Conservation (phyloP, 495 filamentous ascomycete species). For the Talaromyces proteolyticus region DNA sequence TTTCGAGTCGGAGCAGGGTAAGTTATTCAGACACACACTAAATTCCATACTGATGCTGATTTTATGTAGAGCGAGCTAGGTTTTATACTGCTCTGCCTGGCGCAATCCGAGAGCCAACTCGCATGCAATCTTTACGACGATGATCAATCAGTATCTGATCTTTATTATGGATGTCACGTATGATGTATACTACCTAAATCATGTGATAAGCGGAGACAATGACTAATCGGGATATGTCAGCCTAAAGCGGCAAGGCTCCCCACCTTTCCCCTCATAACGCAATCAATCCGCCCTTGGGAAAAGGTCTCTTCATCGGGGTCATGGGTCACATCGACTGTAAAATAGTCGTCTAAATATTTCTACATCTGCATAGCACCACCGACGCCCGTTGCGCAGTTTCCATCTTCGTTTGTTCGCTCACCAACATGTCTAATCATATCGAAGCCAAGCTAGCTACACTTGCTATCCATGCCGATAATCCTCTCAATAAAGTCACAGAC, state of each 20-base stretch:
- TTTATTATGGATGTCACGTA: neutral
- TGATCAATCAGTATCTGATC: conserved; percentile 10
- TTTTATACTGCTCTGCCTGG: conserved; percentile 42
- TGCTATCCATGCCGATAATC: conserved; percentile 71
- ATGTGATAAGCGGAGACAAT: neutral
- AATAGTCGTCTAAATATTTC: too few relatives aligned
- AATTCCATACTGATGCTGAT: neutral
- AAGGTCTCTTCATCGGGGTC: conserved; percentile 13
- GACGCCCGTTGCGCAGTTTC: neutral
- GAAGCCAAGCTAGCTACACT: conserved; percentile 43
- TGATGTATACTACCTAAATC: neutral
- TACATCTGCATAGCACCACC: too few relatives aligned
- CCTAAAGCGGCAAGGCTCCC: too few relatives aligned
- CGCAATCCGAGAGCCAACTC: conserved; percentile 38
- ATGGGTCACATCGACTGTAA: too few relatives aligned
- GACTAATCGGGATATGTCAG: neutral
- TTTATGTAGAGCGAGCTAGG: conserved; percentile 34
- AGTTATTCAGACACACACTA: conserved; percentile 20
- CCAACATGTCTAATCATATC: neutral
- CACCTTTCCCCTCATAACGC: conserved; percentile 8
- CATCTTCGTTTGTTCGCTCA: conserved; percentile 14
- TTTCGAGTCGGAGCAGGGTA: conserved; percentile 76
- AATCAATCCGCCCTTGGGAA: conserved; percentile 9
- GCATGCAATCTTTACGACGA: conserved; percentile 44
- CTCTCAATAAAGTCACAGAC: conserved; percentile 50